Evolutionary conservation across 2,329 filamentous ascomycete species (phyloP).

Genomic region (Microdochium nivale): DNA sequence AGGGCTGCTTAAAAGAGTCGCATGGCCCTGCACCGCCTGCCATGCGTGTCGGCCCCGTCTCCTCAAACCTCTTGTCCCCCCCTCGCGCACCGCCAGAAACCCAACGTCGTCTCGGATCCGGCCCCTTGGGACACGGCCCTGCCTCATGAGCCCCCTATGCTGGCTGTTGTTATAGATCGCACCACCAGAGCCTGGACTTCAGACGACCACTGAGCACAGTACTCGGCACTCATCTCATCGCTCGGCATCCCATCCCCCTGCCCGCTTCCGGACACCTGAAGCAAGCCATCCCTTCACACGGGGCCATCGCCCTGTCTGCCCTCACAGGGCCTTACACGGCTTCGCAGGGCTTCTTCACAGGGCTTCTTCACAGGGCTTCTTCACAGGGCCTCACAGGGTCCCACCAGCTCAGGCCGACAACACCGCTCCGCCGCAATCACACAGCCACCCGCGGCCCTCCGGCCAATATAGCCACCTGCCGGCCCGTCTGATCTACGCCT

Average conservation of each 20-base stretch:
- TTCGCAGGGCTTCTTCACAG: too few species aligned
- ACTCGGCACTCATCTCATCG: slow-evolving; percentile 12
- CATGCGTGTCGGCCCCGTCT: background rate
- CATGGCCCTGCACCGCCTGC: background rate
- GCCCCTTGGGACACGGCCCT: slow-evolving; percentile 1
- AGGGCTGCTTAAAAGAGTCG: background rate
- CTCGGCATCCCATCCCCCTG: background rate
- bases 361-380: too few species aligned
- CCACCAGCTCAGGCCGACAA: background rate
- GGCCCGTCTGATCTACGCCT: slow-evolving; percentile 12
- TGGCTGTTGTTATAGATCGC: slow-evolving; percentile 42
- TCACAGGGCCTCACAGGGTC: background rate
- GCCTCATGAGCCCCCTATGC: slow-evolving; percentile 44
- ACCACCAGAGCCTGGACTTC: slow-evolving; percentile 41
- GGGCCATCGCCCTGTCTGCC: background rate
- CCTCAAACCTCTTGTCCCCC: background rate
- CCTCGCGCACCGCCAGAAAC: slow-evolving; percentile 12
- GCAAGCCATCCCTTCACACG: slow-evolving; percentile 22
- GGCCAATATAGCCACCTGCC: slow-evolving; percentile 2
- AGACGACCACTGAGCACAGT: slow-evolving; percentile 29
- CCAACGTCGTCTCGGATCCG: slow-evolving; percentile 3
- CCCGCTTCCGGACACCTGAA: slow-evolving; percentile 21
- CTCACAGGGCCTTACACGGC: too few species aligned
- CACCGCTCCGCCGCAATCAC: background rate
- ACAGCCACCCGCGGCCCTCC: background rate